These are phyloP conservation scores for Fusarium sp. DNA, from an alignment of 2,329 filamentous ascomycete species.

Conservation along the genomic window DNA sequence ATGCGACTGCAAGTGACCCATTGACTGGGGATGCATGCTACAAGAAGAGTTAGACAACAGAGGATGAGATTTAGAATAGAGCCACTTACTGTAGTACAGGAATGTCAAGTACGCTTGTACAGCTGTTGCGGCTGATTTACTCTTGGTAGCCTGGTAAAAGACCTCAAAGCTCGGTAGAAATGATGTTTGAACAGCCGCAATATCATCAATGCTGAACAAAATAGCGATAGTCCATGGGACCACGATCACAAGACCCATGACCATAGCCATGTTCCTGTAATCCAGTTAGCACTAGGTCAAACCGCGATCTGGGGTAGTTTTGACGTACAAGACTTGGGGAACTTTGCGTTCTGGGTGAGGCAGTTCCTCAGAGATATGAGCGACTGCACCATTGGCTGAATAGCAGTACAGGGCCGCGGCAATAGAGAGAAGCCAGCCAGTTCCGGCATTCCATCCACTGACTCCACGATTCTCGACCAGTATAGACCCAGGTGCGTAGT, in stretches of 20 bases:
- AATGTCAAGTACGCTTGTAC: background rate
- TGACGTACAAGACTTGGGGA: background rate
- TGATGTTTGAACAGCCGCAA: background rate
- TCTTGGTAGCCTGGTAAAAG: background rate
- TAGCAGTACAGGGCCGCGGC: background rate
- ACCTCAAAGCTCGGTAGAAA: background rate
- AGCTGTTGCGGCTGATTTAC: background rate
- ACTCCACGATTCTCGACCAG: background rate
- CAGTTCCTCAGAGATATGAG: background rate
- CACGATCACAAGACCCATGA: background rate
- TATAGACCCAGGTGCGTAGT: background rate
- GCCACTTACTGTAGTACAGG: background rate
- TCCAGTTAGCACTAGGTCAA: rapidly evolving
- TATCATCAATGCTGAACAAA: background rate
- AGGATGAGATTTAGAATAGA: rapidly evolving
- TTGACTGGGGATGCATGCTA: background rate
- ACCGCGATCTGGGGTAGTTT: too few relatives aligned
- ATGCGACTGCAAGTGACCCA: slow-evolving; percentile 1
- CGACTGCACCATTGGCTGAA: background rate
- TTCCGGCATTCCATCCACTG: background rate
- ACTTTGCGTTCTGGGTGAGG: background rate
- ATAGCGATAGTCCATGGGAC: background rate
- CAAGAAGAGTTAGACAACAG: background rate
- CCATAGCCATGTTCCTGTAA: background rate
- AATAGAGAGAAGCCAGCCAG: background rate